These are phyloP conservation scores for Citrus trifoliata DNA, from an alignment of 345 rosid genomes.

Conservation along the genomic window DNA sequence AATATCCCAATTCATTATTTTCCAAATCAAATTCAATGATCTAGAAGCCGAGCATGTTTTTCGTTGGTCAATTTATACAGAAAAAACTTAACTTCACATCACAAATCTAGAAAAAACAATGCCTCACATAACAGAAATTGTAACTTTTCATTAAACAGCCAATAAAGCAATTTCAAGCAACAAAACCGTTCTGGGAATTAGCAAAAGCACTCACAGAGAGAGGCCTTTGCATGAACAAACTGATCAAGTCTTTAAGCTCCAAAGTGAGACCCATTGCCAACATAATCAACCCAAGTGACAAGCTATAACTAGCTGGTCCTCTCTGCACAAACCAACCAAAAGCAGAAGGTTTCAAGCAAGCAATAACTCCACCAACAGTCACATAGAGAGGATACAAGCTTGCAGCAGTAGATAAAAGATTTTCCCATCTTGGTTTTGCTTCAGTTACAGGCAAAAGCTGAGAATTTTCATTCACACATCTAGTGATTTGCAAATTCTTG, in stretches of 20 bases:
- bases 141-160: not conserved
- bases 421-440: constrained; percentile 44
- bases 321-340: constrained; percentile 53
- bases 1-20: not conserved
- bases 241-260: constrained; percentile 54
- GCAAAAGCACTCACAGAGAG: constrained; percentile 39
- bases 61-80: not conserved
- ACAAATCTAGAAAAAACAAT: not conserved
- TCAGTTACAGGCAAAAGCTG: constrained; percentile 4
- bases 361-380: constrained; percentile 47
- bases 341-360: constrained; percentile 59
- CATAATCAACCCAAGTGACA: constrained; percentile 59
- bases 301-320: constrained; percentile 52
- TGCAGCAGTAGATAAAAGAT: constrained; percentile 44
- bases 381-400: constrained; percentile 70
- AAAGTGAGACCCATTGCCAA: constrained; percentile 68
- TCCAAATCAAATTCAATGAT: not conserved
- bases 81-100: not conserved
- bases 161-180: too few relatives aligned
- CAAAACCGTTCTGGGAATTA: not conserved
- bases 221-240: constrained; percentile 51
- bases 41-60: not conserved
- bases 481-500: not conserved
- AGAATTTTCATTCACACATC: constrained; percentile 24
- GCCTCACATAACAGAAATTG: not conserved